phyloP scores from a whole-genome alignment of 1,139 yeast species.

The Kodamaea arcana region DNA sequence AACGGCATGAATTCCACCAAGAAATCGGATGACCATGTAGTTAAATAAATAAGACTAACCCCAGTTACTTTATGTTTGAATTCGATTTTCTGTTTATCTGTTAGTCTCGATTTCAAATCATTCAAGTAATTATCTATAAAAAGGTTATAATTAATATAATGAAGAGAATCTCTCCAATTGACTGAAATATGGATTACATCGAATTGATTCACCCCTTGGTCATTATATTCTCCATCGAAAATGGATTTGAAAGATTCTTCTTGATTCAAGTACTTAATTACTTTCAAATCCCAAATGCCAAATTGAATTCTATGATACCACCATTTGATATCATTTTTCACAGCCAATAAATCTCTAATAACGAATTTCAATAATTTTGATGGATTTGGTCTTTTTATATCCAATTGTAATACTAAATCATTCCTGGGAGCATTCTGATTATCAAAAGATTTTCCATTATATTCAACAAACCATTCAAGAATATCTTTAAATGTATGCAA shows the following conservation, averaged over 20 bases:
- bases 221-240: constrained; percentile 11
- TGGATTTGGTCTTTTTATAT: constrained; percentile 71
- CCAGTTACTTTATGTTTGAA: constrained; percentile 32
- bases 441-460: constrained; percentile 26
- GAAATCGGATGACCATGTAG: constrained; percentile 39
- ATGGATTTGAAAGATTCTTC: constrained; percentile 31
- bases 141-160: constrained; percentile 34
- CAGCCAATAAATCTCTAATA: constrained; percentile 44
- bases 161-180: constrained; percentile 33
- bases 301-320: constrained; percentile 71
- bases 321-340: constrained; percentile 48
- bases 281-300: constrained; percentile 77
- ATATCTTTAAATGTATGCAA: constrained; percentile 62
- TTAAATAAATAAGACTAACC: constrained; percentile 35
- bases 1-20: constrained; percentile 36
- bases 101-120: constrained; percentile 6
- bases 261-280: constrained; percentile 51
- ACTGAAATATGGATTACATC: constrained; percentile 37
- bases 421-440: too few relatives aligned
- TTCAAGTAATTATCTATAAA: constrained; percentile 25
- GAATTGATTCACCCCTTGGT: constrained; percentile 23
- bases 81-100: constrained; percentile 12
- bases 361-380: constrained; percentile 53
- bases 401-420: constrained; percentile 60
- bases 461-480: constrained; percentile 52